Evolutionary conservation across 2,329 filamentous ascomycete genomes (phyloP).

Genomic region (Aspergillus sp.): DNA sequence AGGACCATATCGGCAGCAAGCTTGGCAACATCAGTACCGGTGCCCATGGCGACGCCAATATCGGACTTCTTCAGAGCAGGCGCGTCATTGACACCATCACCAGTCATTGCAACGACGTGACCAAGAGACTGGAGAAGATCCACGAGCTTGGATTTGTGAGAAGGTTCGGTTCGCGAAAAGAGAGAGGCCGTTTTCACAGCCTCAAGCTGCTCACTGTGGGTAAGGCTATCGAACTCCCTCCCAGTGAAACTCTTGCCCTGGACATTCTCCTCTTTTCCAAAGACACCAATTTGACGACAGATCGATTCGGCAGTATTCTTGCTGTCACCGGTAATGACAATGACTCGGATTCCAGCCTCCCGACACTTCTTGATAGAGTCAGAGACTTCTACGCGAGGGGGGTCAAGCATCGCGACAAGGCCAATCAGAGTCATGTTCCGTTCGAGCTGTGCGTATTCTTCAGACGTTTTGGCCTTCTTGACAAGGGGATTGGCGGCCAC

Average conservation of each 20-base stretch:
- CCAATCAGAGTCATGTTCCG: slow-evolving; percentile 94
- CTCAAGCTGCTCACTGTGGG: slow-evolving; percentile 75
- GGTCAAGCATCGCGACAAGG: slow-evolving; percentile 94
- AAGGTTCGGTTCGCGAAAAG: slow-evolving; percentile 94
- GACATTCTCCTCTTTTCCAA: slow-evolving; percentile 79
- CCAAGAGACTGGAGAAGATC: slow-evolving; percentile 91
- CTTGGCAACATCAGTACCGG: slow-evolving; percentile 95
- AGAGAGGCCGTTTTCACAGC: slow-evolving; percentile 85
- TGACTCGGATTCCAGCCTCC: slow-evolving; percentile 90
- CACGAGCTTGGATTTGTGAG: slow-evolving; percentile 96
- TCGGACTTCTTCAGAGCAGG: slow-evolving; percentile 98
- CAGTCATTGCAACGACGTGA: slow-evolving; percentile 98
- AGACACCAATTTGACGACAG: slow-evolving; percentile 95
- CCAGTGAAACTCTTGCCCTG: slow-evolving; percentile 93
- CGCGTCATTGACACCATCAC: slow-evolving; percentile 97
- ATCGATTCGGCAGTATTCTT: slow-evolving; percentile 97
- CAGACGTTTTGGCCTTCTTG: slow-evolving; percentile 75
- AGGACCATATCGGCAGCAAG: slow-evolving; percentile 98
- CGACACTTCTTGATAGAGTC: slow-evolving; percentile 86
- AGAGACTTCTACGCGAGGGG: slow-evolving; percentile 88
- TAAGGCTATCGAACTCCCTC: slow-evolving; percentile 88
- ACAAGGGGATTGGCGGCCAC: slow-evolving; percentile 72
- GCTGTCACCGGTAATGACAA: slow-evolving; percentile 98
- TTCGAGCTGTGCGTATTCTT: slow-evolving; percentile 85
- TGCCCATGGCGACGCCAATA: slow-evolving; percentile 98